Conservation (phyloP, 495 filamentous ascomycete genomes). For the Trypethelium eluteriae region DNA sequence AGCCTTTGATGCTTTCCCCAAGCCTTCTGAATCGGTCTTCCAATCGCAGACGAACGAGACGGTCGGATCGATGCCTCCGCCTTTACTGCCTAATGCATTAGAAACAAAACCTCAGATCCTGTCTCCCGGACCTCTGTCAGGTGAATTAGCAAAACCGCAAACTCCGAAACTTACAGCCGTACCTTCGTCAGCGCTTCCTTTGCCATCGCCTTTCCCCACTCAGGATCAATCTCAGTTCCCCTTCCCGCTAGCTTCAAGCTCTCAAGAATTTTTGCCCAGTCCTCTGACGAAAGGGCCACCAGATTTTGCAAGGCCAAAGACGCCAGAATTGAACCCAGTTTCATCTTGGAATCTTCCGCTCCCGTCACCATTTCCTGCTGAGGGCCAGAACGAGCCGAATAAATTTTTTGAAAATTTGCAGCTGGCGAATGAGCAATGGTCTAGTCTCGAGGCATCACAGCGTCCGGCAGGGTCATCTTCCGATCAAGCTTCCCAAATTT, state of each 20-base stretch:
- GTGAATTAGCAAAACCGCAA: conserved; percentile 9
- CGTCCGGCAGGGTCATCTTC: background rate
- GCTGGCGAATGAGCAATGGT: background rate
- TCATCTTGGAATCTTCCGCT: conserved; percentile 14
- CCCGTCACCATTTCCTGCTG: conserved; percentile 15
- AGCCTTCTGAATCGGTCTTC: background rate
- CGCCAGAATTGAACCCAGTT: conserved; percentile 11
- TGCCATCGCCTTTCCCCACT: conserved; percentile 34
- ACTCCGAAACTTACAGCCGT: conserved; percentile 24
- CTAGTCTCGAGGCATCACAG: background rate
- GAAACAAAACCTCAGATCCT: background rate
- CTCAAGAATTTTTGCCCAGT: conserved; percentile 1
- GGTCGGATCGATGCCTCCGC: conserved; percentile 17
- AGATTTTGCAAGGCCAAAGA: conserved; percentile 8
- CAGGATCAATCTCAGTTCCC: conserved; percentile 15
- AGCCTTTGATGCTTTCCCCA: background rate
- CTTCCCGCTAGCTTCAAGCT: background rate
- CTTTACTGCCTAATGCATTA: conserved; percentile 15
- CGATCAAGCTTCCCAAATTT: background rate
- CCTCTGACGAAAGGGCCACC: background rate
- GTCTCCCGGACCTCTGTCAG: background rate
- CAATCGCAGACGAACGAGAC: background rate
- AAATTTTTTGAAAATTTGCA: background rate
- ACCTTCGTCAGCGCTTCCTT: conserved; percentile 29
- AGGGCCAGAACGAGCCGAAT: background rate